Percentiles rank a stretch among this genome's conserved stretches.
phyloP scores from a whole-genome alignment of 2,329 filamentous ascomycete species.

The Cytospora schulzeri region DNA sequence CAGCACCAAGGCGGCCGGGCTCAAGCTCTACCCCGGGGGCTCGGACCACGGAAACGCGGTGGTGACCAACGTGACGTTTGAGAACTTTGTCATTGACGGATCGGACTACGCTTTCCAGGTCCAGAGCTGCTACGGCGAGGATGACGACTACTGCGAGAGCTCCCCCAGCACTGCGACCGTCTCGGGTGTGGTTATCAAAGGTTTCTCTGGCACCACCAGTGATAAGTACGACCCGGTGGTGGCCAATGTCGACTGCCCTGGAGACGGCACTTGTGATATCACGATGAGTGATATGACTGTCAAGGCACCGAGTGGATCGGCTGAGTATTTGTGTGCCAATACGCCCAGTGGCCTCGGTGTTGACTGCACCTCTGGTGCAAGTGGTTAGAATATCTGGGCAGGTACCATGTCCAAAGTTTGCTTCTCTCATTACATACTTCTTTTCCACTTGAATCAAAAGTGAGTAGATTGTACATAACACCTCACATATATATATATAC shows the following conservation, averaged over 20 bases:
- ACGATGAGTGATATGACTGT: constrained; percentile 39
- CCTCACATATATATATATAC: not conserved
- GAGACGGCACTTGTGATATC: constrained; percentile 42
- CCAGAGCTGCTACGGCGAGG: constrained; percentile 46
- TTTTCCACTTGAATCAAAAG: not conserved
- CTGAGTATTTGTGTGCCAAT: constrained; percentile 25
- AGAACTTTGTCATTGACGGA: constrained; percentile 40
- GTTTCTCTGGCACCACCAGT: constrained; percentile 43
- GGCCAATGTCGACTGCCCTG: constrained; percentile 43
- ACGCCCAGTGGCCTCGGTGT: constrained; percentile 20
- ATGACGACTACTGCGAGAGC: constrained; percentile 39
- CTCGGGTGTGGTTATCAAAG: constrained; percentile 40
- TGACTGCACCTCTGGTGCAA: constrained; percentile 22
- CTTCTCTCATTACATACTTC: not conserved
- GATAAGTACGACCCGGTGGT: constrained; percentile 39
- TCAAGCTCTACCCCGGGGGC: constrained; percentile 65
- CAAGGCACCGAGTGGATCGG: constrained; percentile 34
- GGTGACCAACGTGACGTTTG: constrained; percentile 46
- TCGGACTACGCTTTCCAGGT: constrained; percentile 49
- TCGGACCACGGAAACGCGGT: constrained; percentile 39
- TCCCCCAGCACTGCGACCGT: constrained; percentile 40
- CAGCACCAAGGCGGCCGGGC: constrained; percentile 56
- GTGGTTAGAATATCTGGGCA: not conserved
- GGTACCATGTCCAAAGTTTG: not conserved
- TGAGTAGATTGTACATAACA: not conserved